A percentile compares a stretch with the other conserved stretches of the same genome.
phyloP scores from a whole-genome alignment of 2,329 filamentous ascomycete genomes.

The Sarocladiaceae sp. region DNA sequence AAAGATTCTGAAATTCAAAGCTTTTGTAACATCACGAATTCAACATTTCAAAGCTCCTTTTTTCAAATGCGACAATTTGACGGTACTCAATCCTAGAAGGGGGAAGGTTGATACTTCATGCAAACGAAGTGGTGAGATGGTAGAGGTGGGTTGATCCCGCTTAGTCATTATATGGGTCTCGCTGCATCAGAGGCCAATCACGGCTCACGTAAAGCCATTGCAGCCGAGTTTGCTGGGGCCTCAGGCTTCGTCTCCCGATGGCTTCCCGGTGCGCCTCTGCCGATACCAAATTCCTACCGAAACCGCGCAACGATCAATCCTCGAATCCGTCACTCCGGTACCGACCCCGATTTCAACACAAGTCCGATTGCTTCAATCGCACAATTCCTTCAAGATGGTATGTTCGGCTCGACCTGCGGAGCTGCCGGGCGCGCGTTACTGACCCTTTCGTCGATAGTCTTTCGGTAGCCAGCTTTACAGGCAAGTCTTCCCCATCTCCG shows the following conservation, averaged over 20 bases:
- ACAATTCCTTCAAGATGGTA: constrained; percentile 32
- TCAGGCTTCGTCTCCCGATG: constrained; percentile 5
- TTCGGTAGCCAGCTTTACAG: constrained; percentile 33
- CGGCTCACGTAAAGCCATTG: constrained; percentile 20
- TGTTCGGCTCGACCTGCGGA: constrained; percentile 10
- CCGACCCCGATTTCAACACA: constrained; percentile 6
- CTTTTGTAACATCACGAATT: too few species aligned
- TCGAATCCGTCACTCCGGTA: neutral
- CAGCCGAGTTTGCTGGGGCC: constrained; percentile 24
- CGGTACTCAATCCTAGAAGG: too few species aligned
- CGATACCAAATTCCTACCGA: constrained; percentile 9
- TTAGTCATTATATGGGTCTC: constrained; percentile 12
- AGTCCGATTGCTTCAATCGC: constrained; percentile 10
- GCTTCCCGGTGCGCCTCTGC: constrained; percentile 3
- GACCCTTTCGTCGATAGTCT: constrained; percentile 27
- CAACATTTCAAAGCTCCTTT: too few species aligned
- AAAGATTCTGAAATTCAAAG: too few species aligned
- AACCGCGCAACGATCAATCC: constrained; percentile 9
- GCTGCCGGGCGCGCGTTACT: constrained; percentile 27
- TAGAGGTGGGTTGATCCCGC: constrained; percentile 12
- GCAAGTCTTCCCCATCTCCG: constrained; percentile 25
- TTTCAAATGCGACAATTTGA: too few species aligned
- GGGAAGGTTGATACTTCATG: too few species aligned
- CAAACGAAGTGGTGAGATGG: neutral
- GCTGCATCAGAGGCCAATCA: constrained; percentile 24